Percentiles rank a stretch among this genome's conserved stretches.
phyloP scores from a whole-genome alignment of 75 land plant genomes.

The Selaginella moellendorffii region DNA sequence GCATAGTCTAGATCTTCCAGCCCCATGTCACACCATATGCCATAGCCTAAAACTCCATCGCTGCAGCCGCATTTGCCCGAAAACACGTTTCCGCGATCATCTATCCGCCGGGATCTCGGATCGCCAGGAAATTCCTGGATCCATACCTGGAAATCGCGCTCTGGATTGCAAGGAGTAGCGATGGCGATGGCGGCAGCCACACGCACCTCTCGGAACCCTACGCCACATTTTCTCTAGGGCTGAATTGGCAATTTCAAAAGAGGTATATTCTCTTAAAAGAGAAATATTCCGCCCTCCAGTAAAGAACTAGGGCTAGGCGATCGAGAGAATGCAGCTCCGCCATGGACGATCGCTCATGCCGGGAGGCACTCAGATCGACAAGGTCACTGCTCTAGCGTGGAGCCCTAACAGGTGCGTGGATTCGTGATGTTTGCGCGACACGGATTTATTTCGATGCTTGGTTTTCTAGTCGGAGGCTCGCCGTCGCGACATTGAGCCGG shows the following conservation, averaged over 20 bases:
- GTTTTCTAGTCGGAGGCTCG: conserved; percentile 19
- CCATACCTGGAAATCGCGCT: no score
- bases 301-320: no score
- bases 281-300: no score
- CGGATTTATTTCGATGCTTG: not conserved
- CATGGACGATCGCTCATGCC: conserved; percentile 17
- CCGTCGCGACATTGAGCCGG: conserved; percentile 21
- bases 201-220: not conserved
- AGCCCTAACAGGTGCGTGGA: conserved; percentile 21
- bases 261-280: not conserved
- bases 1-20: no score
- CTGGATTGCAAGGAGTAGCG: not conserved
- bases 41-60: no score
- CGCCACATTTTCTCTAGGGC: not conserved
- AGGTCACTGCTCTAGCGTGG: conserved; percentile 33
- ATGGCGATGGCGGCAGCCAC: not conserved
- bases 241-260: not conserved
- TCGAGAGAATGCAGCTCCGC: conserved; percentile 19
- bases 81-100: no score
- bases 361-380: conserved; percentile 13
- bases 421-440: not conserved
- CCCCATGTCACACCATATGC: no score
- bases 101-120: no score
- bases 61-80: no score
- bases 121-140: no score